phyloP scores from a whole-genome alignment of 1,139 yeast genomes.

The Suhomyces wounanorum region DNA sequence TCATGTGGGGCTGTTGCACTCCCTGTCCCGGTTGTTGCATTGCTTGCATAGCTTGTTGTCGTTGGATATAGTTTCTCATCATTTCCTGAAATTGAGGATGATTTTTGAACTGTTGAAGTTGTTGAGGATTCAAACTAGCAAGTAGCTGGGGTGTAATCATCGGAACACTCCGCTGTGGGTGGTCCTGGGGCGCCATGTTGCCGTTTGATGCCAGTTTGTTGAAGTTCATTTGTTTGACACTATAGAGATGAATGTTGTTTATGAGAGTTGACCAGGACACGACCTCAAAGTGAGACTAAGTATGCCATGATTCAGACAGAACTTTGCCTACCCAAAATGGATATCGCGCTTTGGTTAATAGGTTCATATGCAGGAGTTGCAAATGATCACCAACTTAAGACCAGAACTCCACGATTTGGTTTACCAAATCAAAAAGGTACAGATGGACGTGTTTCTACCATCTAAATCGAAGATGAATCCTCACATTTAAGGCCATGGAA shows the following conservation, averaged over 20 bases:
- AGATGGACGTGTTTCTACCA: no score
- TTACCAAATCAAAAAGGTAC: no score
- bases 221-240: slow-evolving; percentile 10
- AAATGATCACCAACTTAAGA: no score
- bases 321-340: neutral
- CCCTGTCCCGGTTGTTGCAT: slow-evolving; percentile 34
- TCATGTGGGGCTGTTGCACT: slow-evolving; percentile 7
- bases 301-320: neutral
- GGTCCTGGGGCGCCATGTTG: slow-evolving; percentile 11
- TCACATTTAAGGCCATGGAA: no score
- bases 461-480: no score
- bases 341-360: no score
- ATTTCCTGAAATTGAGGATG: slow-evolving; percentile 50
- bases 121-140: slow-evolving; percentile 47
- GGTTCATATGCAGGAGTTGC: no score
- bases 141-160: slow-evolving; percentile 44
- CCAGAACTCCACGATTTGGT: no score
- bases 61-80: slow-evolving; percentile 39
- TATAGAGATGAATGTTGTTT: slow-evolving; percentile 2
- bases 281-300: neutral
- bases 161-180: slow-evolving; percentile 20
- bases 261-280: slow-evolving; percentile 2
- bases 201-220: slow-evolving; percentile 12
- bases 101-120: slow-evolving; percentile 48
- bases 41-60: slow-evolving; percentile 40